A percentile compares a stretch with the other conserved stretches of the same genome.
These are phyloP conservation scores for Sordariomycetes sp. DNA, from an alignment of 2,329 filamentous ascomycete species.

Conservation along the genomic window DNA sequence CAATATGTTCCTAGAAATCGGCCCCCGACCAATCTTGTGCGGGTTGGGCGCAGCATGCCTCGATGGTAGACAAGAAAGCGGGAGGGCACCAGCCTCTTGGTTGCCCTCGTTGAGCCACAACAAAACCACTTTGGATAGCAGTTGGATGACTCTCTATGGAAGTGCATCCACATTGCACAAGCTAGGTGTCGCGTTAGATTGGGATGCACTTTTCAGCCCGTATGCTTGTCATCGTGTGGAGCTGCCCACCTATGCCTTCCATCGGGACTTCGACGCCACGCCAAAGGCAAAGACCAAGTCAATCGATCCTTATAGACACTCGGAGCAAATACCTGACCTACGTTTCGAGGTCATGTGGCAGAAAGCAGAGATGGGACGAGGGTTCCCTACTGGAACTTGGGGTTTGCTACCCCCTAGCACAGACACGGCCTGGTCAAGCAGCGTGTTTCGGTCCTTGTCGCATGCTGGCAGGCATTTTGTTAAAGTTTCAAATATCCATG, in stretches of 20 bases:
- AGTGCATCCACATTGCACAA: constrained; percentile 15
- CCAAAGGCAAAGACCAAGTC: neutral
- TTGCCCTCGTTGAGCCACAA: constrained; percentile 13
- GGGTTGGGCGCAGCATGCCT: constrained; percentile 17
- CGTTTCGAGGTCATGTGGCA: neutral
- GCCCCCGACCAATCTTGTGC: constrained; percentile 16
- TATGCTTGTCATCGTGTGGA: constrained; percentile 15
- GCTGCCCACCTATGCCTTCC: constrained; percentile 21
- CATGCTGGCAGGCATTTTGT: constrained; percentile 1
- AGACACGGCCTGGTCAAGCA: neutral
- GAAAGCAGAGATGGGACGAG: neutral
- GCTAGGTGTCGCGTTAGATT: constrained; percentile 15
- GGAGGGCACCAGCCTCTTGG: constrained; percentile 9
- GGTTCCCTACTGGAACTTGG: neutral
- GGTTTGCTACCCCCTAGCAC: neutral
- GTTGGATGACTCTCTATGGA: constrained; percentile 9
- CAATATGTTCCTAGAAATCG: constrained; percentile 19
- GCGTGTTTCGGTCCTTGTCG: neutral
- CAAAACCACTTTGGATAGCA: constrained; percentile 5
- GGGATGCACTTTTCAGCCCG: constrained; percentile 17
- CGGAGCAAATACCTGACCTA: neutral
- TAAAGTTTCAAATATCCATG: constrained; percentile 2
- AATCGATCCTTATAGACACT: no score
- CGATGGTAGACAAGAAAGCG: constrained; percentile 4
- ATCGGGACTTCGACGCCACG: constrained; percentile 7